Percentiles rank a stretch among this genome's conserved stretches.
Evolutionary conservation across 2,329 filamentous ascomycete genomes (phyloP).

Genomic region (Septoria petroselini): DNA sequence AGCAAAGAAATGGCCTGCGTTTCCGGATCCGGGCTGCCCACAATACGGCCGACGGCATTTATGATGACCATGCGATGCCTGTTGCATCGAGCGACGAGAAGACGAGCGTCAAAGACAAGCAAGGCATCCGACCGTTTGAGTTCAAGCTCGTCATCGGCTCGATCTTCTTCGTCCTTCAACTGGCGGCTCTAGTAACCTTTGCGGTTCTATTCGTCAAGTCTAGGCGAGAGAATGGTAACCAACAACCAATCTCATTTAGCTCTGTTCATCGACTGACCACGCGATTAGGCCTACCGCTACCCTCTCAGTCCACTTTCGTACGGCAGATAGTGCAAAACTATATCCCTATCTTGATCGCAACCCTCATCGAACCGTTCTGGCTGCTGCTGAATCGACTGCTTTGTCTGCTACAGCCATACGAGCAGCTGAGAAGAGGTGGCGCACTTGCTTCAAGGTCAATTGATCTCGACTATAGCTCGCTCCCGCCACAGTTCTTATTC

Average conservation of each 20-base stretch:
- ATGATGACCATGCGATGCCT: too few relatives aligned
- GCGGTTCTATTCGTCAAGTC: conserved; percentile 13
- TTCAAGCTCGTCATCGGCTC: conserved; percentile 19
- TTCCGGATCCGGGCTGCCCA: too few relatives aligned
- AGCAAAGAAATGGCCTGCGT: too few relatives aligned
- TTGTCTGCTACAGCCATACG: conserved; percentile 55
- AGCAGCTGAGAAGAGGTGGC: conserved; percentile 47
- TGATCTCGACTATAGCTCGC: conserved; percentile 52
- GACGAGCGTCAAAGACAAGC: too few relatives aligned
- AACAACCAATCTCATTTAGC: too few relatives aligned
- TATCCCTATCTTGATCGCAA: conserved; percentile 54
- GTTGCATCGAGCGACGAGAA: too few relatives aligned
- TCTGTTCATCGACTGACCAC: background rate
- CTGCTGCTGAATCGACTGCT: conserved; percentile 53
- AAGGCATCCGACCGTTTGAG: conserved; percentile 17
- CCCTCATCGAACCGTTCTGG: conserved; percentile 58
- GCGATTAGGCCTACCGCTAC: conserved; percentile 38
- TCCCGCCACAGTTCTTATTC: conserved; percentile 54
- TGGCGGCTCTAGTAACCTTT: conserved; percentile 13
- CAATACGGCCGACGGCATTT: too few relatives aligned
- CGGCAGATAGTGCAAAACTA: conserved; percentile 49
- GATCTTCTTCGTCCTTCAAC: conserved; percentile 19
- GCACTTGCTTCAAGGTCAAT: conserved; percentile 32
- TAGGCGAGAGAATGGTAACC: conserved; percentile 8
- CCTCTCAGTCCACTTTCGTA: conserved; percentile 39